Conservation (phyloP, 176 grass and related monocot genomes). For the Urochloa ruziziensis region DNA sequence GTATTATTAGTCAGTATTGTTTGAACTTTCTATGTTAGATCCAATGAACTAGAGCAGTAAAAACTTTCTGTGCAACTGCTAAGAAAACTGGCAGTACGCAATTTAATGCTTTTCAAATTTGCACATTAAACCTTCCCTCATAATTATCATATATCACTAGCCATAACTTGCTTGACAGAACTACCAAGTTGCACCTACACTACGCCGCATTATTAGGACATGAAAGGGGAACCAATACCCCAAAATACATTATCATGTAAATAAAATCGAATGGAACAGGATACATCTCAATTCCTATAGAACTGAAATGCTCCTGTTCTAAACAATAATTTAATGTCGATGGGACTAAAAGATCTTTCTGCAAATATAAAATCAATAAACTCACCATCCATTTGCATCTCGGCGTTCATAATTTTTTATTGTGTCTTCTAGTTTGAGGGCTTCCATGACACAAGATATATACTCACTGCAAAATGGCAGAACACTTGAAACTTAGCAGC, state of each 20-base stretch:
- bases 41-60: not conserved
- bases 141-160: not conserved
- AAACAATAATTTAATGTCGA: not conserved
- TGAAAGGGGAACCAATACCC: not conserved
- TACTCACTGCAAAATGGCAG: constrained; percentile 79
- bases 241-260: not conserved
- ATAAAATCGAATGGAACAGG: not conserved
- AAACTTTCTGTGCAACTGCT: not conserved
- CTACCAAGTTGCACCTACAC: not conserved
- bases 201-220: not conserved
- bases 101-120: not conserved
- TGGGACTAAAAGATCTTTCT: not conserved
- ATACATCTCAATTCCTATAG: not conserved
- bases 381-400: constrained; percentile 96
- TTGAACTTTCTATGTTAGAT: not conserved
- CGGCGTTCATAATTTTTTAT: constrained; percentile 92
- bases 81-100: not conserved
- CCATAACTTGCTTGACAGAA: constrained; percentile 13
- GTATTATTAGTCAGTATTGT: not conserved
- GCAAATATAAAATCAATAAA: constrained; percentile 24
- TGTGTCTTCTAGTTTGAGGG: constrained; percentile 92
- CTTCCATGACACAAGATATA: constrained; percentile 93
- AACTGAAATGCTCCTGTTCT: constrained; percentile 5
- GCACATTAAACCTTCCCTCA: constrained; percentile 5
- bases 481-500: constrained; percentile 16